A percentile compares a stretch with the other conserved stretches of the same genome.
Evolutionary conservation across 2,329 filamentous ascomycete species (phyloP).

Genomic region (Ceratocystis ficicola): DNA sequence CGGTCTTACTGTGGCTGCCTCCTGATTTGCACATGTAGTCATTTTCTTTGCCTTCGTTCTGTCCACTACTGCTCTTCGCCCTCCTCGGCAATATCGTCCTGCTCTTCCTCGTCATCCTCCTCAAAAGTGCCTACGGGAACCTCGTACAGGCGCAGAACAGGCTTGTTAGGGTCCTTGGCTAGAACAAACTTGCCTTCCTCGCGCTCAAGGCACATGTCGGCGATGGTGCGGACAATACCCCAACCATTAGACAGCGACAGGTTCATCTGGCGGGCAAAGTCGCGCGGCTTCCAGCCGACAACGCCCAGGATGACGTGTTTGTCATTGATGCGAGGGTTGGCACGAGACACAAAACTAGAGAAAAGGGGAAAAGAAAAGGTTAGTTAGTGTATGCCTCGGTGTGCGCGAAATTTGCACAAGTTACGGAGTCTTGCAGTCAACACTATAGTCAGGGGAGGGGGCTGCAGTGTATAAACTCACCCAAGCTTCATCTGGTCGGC

Average conservation of each 20-base stretch:
- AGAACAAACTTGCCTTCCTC: slow-evolving; percentile 71
- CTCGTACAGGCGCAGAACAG: slow-evolving; percentile 82
- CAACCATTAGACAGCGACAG: slow-evolving; percentile 92
- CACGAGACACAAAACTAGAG: slow-evolving; percentile 78
- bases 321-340: slow-evolving; percentile 82
- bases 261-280: slow-evolving; percentile 98
- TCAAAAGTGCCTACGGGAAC: slow-evolving; percentile 79
- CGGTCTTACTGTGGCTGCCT: not conserved
- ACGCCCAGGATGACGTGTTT: slow-evolving; percentile 94
- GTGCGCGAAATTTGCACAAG: not conserved
- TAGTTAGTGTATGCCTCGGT: not conserved
- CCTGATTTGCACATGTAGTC: not conserved
- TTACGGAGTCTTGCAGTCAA: not conserved
- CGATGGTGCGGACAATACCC: slow-evolving; percentile 97
- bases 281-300: slow-evolving; percentile 91
- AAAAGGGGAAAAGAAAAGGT: slow-evolving; percentile 26
- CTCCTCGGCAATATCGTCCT: slow-evolving; percentile 43
- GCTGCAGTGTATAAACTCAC: slow-evolving; percentile 38
- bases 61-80: slow-evolving; percentile 25
- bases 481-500: slow-evolving; percentile 99
- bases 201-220: slow-evolving; percentile 75
- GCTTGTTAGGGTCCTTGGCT: slow-evolving; percentile 92
- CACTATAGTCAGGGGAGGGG: not conserved
- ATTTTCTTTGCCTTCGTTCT: not conserved
- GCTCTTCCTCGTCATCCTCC: slow-evolving; percentile 53